phyloP scores from a whole-genome alignment of 2,329 filamentous ascomycete genomes.

The Apiospora koreana region DNA sequence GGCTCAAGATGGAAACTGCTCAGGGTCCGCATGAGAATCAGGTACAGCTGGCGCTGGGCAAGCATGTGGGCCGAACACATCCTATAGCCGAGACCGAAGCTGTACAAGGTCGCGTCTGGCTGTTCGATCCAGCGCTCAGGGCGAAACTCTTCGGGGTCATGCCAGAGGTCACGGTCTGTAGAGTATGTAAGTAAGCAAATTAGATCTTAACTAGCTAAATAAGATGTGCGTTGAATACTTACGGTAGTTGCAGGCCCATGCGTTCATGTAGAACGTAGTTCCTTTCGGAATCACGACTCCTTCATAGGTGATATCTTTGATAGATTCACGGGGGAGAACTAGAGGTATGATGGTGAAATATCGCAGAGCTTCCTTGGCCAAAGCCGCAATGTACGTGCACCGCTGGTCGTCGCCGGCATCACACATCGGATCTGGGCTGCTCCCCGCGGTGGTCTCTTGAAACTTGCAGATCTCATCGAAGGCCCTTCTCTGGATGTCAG shows the following conservation, averaged over 20 bases:
- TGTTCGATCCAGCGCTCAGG: slow-evolving; percentile 28
- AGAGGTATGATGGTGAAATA: slow-evolving; percentile 82
- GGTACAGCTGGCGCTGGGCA: slow-evolving; percentile 29
- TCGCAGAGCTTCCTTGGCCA: slow-evolving; percentile 77
- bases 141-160: slow-evolving; percentile 25
- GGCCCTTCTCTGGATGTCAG: slow-evolving; percentile 64
- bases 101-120: slow-evolving; percentile 28
- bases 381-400: slow-evolving; percentile 74
- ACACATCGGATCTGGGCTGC: slow-evolving; percentile 52
- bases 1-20: slow-evolving; percentile 27
- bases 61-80: slow-evolving; percentile 32
- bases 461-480: slow-evolving; percentile 47
- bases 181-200: background rate
- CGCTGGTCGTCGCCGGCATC: slow-evolving; percentile 75
- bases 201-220: too few species aligned
- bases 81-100: slow-evolving; percentile 30
- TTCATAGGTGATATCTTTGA: slow-evolving; percentile 72
- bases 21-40: slow-evolving; percentile 31
- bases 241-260: slow-evolving; percentile 31
- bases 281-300: slow-evolving; percentile 69
- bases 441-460: slow-evolving; percentile 49
- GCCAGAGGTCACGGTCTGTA: slow-evolving; percentile 27
- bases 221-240: slow-evolving; percentile 11
- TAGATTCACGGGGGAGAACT: slow-evolving; percentile 70
- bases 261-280: slow-evolving; percentile 75